Evolutionary conservation across 106 monocot species (phyloP), one percentile per base, ranked within the genome.

Genomic region (Alisma plantagoaquatica): DNA sequence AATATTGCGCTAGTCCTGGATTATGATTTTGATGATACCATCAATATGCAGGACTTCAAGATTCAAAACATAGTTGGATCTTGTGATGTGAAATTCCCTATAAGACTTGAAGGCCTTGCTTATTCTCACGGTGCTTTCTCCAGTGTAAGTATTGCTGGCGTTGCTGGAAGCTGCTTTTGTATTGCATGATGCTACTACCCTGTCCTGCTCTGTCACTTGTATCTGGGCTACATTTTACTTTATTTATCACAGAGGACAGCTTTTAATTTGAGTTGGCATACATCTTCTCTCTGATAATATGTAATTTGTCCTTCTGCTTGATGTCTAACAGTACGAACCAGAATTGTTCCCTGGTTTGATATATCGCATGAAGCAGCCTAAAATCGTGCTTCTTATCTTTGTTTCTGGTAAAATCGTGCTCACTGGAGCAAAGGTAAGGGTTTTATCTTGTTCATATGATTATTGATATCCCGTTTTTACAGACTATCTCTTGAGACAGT

Each of bases 1-100:
- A 27, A 18, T 51, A 2, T 27, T 26, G 4, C 11, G 30, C n/a
- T 31, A 32, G 29, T n/a, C 29, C 18, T 53, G 5, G 5, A 5
- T 38, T 38, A 7, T n/a, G 53, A 19, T 19, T 29, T 29, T 9
- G n/a, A 10, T 53, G 53, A 53, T 32, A 29, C 53, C 17, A 53
- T 51, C 15, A 35, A 3, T 29, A 23, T 31, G 27, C 51, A 94
- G 87, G 93, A 94, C 62, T 94, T 94, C 54, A 94, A 94, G 74
- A 84, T 94, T 54, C 93, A 94, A 46, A 94, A 94, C 32, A 94
- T 94, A 43, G 93, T 94, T 53, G 93, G 93, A 16, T 94, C 93
- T 38, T 94, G 93, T 60, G 93, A 94, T 77, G 93, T 84, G 18
- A 94, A 87, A 64, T 94, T 94, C 64, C 83, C 87, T 16, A 94